Base-by-base conservation (phyloP, 169 alveolate species). In the Miamiensis avidus region DNA sequence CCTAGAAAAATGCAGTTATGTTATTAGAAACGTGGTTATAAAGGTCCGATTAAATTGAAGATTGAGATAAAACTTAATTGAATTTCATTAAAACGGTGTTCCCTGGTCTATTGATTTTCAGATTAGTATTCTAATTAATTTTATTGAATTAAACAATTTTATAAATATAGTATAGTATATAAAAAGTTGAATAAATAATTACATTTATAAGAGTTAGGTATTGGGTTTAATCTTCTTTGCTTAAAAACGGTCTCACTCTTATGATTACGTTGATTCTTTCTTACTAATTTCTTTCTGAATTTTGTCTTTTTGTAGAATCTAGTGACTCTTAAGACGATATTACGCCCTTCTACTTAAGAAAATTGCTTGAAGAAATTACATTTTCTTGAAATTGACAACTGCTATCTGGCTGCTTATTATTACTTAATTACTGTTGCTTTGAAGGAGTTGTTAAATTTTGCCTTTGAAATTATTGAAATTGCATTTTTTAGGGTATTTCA, bases 91-190 rank as follows among this genome's bases (percentile, higher is more conserved):
- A n/a, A 0, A 86, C 26, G 31, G 72, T 81, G 65, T 81, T 74
- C 25, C 90, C 90, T 31, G 78, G 76, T 81, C 90, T 74, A 65
- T 78, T 81, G 11, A 86, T 82, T 73, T 86, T 86, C 28, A 86
- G 28, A 28, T 86, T 81, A 65, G 16, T 73, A 49, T 49, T 49
- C 4, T 4, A 49, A 49, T 49, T 49, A 49, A 49, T 11, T 11
- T 49, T 49, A 11, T 49, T 49, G 69, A 49, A 49, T 49, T 49
- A 49, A 11, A 20, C 4, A 49, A 11, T 49, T 49, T 49, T 11
- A 11, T 49, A 49, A 49, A 49, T 11, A 49, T 49, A 49, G 4
- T 49, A 49, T 49, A 49, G 20, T 49, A 11, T 49, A 49, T 49
- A n/a, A n/a, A n/a, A n/a, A 11, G 4, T 49, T 49, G 69, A 11